Evolutionary conservation across 176 grass and related monocot species (phyloP), one percentile per base, ranked within the genome.

Genomic region (Avena insularis): DNA sequence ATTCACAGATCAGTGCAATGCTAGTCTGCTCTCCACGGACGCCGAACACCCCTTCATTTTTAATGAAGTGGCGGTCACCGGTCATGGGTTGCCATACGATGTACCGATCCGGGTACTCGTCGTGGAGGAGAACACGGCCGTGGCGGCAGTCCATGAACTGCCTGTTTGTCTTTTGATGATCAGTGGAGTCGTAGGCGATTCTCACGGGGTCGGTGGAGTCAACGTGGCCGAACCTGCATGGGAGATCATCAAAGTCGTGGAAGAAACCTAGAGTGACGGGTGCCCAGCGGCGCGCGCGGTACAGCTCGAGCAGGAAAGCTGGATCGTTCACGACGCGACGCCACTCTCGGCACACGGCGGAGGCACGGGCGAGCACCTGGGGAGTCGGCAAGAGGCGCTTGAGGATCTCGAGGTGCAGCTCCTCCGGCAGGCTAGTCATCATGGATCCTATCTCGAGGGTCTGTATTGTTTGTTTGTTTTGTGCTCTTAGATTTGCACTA

Each of bases 301-400:
- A 67, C 6, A 35, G 6, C 21, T 48, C 45, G 3, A 1, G 47
- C 21, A 75, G 72, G 47, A 75, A 75, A 12, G 0, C 7, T 0
- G 23, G 21, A 8, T 75, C 47, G 10, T 50, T 25, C 47, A 75
- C 23, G 13, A 51, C 2, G 72, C 21, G 72, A 12, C 13, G 72
- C 72, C 72, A 75, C 21, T 75, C 47, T 23, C 12, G 13, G 72
- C 72, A 75, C 1, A 75, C 47, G 21, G 47, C 47, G 46, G 72
- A 75, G 47, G 72, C 72, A 14, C 72, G 47, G 6, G 46, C 72
- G 72, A 75, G 72, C 21, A 48, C 12, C 47, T 75, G 47, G 47
- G 72, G 72, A n/a, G 13, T 48, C 72, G 47, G 47, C 6, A 12
- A 23, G 12, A 75, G 47, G 6, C 6, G 72, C 23, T 27, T 14